Conservation (phyloP, 164 flowering plant genomes). For the Santalum album region DNA sequence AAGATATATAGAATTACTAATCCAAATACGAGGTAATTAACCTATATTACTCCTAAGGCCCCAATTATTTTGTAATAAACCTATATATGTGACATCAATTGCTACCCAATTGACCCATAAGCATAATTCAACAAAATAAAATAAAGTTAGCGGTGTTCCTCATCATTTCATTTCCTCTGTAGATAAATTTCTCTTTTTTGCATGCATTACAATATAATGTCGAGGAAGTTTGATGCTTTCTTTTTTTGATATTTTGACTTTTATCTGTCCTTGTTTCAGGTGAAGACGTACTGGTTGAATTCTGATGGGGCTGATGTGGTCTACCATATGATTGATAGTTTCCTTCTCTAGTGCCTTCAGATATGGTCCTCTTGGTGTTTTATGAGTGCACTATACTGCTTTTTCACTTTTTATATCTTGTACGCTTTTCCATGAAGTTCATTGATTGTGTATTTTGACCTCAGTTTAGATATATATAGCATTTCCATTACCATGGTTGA, state of each 20-base stretch:
- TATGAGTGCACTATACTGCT: constrained; percentile 15
- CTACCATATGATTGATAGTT: constrained; percentile 81
- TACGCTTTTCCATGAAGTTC: constrained; percentile 5
- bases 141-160: too few species aligned
- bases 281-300: constrained; percentile 76
- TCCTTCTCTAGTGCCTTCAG: constrained; percentile 50
- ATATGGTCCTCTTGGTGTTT: constrained; percentile 3
- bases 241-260: background rate
- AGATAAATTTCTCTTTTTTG: too few species aligned
- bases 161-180: too few species aligned
- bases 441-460: constrained; percentile 4
- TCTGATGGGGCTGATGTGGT: constrained; percentile 93
- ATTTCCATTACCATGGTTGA: background rate
- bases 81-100: too few species aligned
- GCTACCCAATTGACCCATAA: too few species aligned
- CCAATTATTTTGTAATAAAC: too few species aligned
- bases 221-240: too few species aligned
- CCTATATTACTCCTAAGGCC: too few species aligned
- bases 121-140: too few species aligned
- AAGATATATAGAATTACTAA: too few species aligned
- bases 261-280: constrained; percentile 30
- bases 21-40: too few species aligned
- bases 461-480: background rate
- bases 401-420: constrained; percentile 10
- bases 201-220: too few species aligned